Percentiles rank a stretch among this genome's conserved stretches.
phyloP scores from a whole-genome alignment of 192 early-diverging fungal genomes.

The Coemansia asiatica region DNA sequence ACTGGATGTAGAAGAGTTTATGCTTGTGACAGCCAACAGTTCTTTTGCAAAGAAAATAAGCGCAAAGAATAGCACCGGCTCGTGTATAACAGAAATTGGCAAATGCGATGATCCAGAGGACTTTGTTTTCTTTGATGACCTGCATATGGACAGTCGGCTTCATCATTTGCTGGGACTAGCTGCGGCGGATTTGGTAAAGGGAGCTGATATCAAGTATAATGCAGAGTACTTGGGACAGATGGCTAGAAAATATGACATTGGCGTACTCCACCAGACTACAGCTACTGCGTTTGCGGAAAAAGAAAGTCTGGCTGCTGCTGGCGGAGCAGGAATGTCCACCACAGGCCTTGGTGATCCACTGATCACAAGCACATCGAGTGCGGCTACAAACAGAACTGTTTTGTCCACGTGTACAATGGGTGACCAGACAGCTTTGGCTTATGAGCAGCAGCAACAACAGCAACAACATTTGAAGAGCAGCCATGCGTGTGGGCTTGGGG shows the following conservation, averaged over 20 bases:
- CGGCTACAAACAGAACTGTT: slow-evolving; percentile 24
- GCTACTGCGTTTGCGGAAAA: slow-evolving; percentile 3
- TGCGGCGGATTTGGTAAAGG: slow-evolving; percentile 17
- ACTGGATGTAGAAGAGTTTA: slow-evolving; percentile 20
- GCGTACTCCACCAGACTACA: slow-evolving; percentile 26
- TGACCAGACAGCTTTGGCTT: not conserved
- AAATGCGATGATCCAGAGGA: slow-evolving; percentile 22
- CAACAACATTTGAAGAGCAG: not conserved
- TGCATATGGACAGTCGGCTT: slow-evolving; percentile 33
- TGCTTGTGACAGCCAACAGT: slow-evolving; percentile 24
- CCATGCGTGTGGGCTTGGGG: not conserved
- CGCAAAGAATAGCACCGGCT: slow-evolving; percentile 20
- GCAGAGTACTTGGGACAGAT: slow-evolving; percentile 16
- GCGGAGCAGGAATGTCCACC: not conserved
- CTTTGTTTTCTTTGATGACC: slow-evolving; percentile 27
- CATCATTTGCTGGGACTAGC: slow-evolving; percentile 29
- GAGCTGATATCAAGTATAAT: slow-evolving; percentile 24
- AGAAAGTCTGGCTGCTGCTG: no score
- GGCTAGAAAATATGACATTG: slow-evolving; percentile 31
- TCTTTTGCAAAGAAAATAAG: slow-evolving; percentile 27
- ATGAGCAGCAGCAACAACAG: not conserved
- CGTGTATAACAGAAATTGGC: slow-evolving; percentile 17
- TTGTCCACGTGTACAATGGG: slow-evolving; percentile 15
- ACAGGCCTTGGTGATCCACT: slow-evolving; percentile 3
- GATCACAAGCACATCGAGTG: slow-evolving; percentile 18